phyloP scores from a whole-genome alignment of 768 basidiomycete species.

The Suillus placidus region DNA sequence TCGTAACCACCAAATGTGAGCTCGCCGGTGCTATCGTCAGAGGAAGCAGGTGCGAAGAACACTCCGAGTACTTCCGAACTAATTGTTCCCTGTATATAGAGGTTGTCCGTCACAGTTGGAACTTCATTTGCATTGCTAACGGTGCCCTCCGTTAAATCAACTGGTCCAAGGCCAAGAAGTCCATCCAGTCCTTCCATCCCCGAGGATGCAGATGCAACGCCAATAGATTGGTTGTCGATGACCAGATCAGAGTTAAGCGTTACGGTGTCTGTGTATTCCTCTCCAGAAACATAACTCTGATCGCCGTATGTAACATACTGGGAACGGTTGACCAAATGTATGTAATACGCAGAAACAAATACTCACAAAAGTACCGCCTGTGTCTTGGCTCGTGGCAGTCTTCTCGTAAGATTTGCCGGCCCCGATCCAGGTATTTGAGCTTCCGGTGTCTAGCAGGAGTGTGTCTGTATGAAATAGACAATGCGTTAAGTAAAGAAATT shows the following conservation, averaged over 20 bases:
- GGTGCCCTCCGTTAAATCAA: neutral
- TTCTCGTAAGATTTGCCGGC: conserved; percentile 44
- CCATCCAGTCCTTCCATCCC: conserved; percentile 36
- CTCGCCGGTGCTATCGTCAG: conserved; percentile 33
- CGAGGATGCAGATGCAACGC: conserved; percentile 24
- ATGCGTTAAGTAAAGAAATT: neutral
- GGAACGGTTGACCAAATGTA: neutral
- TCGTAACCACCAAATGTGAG: conserved; percentile 41
- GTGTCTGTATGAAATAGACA: conserved; percentile 14
- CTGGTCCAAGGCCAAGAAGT: conserved; percentile 24
- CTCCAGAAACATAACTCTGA: conserved; percentile 12
- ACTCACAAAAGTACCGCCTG: conserved; percentile 22
- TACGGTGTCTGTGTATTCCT: conserved; percentile 23
- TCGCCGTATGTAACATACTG: conserved; percentile 17
- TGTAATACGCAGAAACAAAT: no score
- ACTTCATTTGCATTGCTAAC: neutral
- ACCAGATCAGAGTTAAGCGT: conserved; percentile 17
- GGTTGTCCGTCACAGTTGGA: conserved; percentile 36
- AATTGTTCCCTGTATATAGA: conserved; percentile 33
- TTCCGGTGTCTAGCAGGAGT: conserved; percentile 29
- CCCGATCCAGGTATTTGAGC: conserved; percentile 56
- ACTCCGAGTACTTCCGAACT: conserved; percentile 27
- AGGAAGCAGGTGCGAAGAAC: conserved; percentile 34
- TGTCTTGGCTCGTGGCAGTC: conserved; percentile 45
- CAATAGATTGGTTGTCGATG: conserved; percentile 36